Percentiles rank a stretch among this genome's conserved stretches.
Evolutionary conservation across 1,139 yeast genomes (phyloP).

Genomic region (Candida mesenterica): DNA sequence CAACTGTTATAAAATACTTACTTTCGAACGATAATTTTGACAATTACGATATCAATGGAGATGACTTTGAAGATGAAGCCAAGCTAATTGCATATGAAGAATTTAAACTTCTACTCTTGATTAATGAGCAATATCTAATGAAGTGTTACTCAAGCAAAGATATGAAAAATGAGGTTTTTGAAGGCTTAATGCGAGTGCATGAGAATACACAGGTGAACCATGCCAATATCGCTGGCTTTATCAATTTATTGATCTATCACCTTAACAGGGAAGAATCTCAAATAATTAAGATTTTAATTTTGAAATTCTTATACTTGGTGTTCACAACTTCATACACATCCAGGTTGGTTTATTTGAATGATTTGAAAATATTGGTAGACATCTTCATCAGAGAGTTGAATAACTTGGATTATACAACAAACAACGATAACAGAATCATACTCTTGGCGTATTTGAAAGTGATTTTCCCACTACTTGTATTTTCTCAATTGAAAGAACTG

Average conservation of each 20-base stretch:
- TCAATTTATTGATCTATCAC: constrained; percentile 46
- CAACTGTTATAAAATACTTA: constrained; percentile 49
- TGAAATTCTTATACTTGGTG: constrained; percentile 73
- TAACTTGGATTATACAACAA: constrained; percentile 49
- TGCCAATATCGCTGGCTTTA: constrained; percentile 34
- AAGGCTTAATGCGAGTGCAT: constrained; percentile 32
- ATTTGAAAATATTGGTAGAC: constrained; percentile 81
- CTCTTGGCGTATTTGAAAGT: constrained; percentile 78
- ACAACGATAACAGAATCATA: constrained; percentile 51
- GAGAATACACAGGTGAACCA: constrained; percentile 17
- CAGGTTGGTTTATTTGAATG: constrained; percentile 77
- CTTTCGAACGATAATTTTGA: constrained; percentile 49
- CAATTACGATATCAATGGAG: constrained; percentile 34
- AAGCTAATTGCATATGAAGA: constrained; percentile 65
- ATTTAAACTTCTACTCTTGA: constrained; percentile 67
- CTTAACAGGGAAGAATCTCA: constrained; percentile 77
- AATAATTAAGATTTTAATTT: constrained; percentile 71
- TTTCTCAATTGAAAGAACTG: constrained; percentile 56
- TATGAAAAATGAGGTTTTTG: constrained; percentile 48
- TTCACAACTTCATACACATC: constrained; percentile 66
- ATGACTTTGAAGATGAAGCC: constrained; percentile 55
- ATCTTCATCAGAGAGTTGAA: constrained; percentile 77
- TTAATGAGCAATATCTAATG: constrained; percentile 87
- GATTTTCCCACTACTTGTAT: constrained; percentile 64
- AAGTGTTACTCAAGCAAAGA: constrained; percentile 36